Evolutionary conservation across 106 monocot genomes (phyloP).

Genomic region (Posidonia australis): DNA sequence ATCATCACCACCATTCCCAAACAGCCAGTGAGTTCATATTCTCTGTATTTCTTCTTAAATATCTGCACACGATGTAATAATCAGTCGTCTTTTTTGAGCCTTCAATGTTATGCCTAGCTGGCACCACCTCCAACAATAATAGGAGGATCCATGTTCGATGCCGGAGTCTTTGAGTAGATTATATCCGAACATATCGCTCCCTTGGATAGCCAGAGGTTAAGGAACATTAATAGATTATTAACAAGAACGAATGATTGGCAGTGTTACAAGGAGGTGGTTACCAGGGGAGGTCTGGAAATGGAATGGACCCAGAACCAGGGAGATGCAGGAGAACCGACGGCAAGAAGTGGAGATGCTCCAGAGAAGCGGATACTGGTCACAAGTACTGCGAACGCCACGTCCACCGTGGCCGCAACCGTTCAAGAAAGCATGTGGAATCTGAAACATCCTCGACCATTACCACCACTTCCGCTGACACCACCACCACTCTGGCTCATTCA

Average conservation of each 20-base stretch:
- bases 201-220: background rate
- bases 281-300: conserved; percentile 21
- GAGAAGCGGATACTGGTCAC: conserved; percentile 16
- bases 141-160: no score
- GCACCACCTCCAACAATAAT: no score
- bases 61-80: no score
- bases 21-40: conserved; percentile 14
- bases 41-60: no score
- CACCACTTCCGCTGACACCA: no score
- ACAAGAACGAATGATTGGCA: background rate
- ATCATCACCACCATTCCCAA: conserved; percentile 15
- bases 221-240: background rate
- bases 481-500: no score
- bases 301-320: conserved; percentile 24
- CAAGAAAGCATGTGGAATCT: conserved; percentile 58
- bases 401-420: conserved; percentile 45
- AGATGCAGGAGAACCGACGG: conserved; percentile 47
- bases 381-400: conserved; percentile 62
- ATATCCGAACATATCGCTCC: background rate
- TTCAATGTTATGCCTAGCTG: no score
- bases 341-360: conserved; percentile 40
- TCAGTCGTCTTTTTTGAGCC: no score
- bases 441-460: no score
- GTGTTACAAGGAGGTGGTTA: conserved; percentile 22
- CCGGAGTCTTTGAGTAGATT: no score